These are phyloP conservation scores for Tolypocladium album DNA, from an alignment of 2,329 filamentous ascomycete genomes.

Conservation along the genomic window DNA sequence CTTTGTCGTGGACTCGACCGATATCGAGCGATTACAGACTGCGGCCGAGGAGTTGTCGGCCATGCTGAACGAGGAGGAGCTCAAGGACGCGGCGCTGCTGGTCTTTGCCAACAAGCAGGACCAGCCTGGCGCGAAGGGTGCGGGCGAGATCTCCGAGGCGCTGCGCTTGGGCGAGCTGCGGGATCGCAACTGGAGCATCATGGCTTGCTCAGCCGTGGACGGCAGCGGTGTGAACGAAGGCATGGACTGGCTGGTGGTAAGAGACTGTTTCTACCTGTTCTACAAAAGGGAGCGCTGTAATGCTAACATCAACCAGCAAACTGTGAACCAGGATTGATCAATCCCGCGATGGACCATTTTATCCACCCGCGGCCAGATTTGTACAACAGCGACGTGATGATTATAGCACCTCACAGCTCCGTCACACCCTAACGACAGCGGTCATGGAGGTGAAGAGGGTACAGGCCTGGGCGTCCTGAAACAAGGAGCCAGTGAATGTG, in stretches of 20 bases:
- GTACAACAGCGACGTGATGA: constrained; percentile 22
- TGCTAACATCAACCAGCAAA: constrained; percentile 18
- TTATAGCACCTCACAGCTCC: constrained; percentile 13
- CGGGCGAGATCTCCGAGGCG: constrained; percentile 92
- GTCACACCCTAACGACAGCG: constrained; percentile 16
- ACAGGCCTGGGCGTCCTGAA: constrained; percentile 1
- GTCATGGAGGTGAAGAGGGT: constrained; percentile 7
- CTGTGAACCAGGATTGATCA: constrained; percentile 22
- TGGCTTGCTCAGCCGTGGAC: constrained; percentile 93
- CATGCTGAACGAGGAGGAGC: constrained; percentile 95
- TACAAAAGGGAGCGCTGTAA: not conserved
- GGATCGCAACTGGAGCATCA: constrained; percentile 98
- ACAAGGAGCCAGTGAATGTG: not conserved
- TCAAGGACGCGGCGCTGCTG: constrained; percentile 81
- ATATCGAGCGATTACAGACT: constrained; percentile 89
- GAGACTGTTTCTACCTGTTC: constrained; percentile 16
- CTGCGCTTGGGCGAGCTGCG: constrained; percentile 81
- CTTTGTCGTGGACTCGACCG: constrained; percentile 96
- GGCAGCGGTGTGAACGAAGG: constrained; percentile 90
- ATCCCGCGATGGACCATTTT: constrained; percentile 5
- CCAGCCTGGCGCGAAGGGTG: constrained; percentile 91
- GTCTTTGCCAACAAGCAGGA: constrained; percentile 99
- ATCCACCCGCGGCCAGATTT: constrained; percentile 11
- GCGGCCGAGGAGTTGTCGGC: constrained; percentile 85
- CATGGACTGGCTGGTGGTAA: constrained; percentile 97